Conservation (phyloP, 169 alveolate species). For the Cryptosporidium felis region DNA sequence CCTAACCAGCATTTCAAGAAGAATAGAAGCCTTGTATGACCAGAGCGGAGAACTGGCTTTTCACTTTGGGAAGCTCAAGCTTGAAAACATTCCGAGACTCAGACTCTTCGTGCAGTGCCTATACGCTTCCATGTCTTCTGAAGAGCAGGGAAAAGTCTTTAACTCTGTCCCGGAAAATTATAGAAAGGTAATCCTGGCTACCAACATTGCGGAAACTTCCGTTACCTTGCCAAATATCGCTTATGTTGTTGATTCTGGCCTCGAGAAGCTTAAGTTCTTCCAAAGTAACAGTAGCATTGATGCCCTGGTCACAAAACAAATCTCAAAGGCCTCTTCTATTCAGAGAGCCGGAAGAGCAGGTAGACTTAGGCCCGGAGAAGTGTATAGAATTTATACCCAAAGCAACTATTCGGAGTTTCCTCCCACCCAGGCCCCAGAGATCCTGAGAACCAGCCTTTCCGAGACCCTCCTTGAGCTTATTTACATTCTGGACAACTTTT, state of each 20-base stretch:
- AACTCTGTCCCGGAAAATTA: conserved; percentile 80
- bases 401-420: conserved; percentile 81
- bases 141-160: conserved; percentile 83
- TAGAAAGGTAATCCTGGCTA: conserved; percentile 83
- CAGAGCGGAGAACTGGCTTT: conserved; percentile 61
- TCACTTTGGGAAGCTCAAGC: conserved; percentile 69
- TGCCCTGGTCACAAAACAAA: conserved; percentile 82
- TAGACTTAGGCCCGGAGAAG: conserved; percentile 88
- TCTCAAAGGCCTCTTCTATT: conserved; percentile 91
- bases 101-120: conserved; percentile 71
- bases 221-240: conserved; percentile 93
- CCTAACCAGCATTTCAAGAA: not conserved
- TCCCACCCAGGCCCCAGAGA: conserved; percentile 85
- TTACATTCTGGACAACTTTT: conserved; percentile 82
- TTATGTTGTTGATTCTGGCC: conserved; percentile 93
- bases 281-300: conserved; percentile 86
- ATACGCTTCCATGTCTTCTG: conserved; percentile 86
- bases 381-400: conserved; percentile 91
- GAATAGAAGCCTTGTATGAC: conserved; percentile 22
- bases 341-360: conserved; percentile 98
- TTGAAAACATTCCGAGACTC: conserved; percentile 70
- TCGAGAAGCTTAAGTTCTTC: conserved; percentile 85
- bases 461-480: conserved; percentile 88
- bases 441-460: conserved; percentile 88
- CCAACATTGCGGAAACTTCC: conserved; percentile 97